Evolutionary conservation across 805 yeast species (phyloP).

Genomic region (Lipomyces starkeyi): DNA sequence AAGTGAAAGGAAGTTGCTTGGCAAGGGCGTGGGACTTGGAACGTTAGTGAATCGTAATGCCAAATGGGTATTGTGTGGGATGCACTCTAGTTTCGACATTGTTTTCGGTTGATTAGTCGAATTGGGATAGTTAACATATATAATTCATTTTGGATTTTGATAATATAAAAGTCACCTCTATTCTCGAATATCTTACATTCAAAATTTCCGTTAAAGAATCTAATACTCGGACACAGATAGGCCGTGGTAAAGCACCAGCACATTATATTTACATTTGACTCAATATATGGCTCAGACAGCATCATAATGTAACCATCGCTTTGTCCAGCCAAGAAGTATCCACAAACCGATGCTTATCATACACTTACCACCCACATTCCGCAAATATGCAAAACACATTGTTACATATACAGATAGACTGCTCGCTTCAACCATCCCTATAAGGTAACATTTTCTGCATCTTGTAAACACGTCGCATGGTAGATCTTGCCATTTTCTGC

Average conservation of each 20-base stretch:
- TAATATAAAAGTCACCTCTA: neutral
- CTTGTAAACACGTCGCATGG: constrained; percentile 74
- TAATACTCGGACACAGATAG: neutral
- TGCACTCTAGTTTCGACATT: too few species aligned
- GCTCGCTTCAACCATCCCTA: constrained; percentile 17
- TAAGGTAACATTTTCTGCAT: constrained; percentile 49
- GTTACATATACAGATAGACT: neutral
- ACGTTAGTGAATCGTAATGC: too few species aligned
- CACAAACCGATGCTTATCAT: neutral
- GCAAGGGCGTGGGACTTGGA: too few species aligned
- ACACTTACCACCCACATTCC: neutral
- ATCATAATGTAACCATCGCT: neutral
- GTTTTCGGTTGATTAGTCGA: too few species aligned
- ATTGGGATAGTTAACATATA: too few species aligned
- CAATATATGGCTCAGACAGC: neutral
- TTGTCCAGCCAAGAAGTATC: neutral
- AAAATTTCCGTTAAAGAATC: neutral
- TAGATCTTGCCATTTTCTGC: constrained; percentile 56
- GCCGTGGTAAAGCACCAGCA: neutral
- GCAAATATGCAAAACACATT: neutral
- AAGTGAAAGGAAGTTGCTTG: too few species aligned
- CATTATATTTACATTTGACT: neutral
- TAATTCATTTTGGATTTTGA: too few species aligned
- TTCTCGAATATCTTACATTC: neutral
- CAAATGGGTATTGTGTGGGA: too few species aligned